Percentiles rank a stretch among this genome's conserved stretches.
These are phyloP conservation scores for Phenoliferia sp. DNA, from an alignment of 1,284 basidiomycete species.

Conservation along the genomic window DNA sequence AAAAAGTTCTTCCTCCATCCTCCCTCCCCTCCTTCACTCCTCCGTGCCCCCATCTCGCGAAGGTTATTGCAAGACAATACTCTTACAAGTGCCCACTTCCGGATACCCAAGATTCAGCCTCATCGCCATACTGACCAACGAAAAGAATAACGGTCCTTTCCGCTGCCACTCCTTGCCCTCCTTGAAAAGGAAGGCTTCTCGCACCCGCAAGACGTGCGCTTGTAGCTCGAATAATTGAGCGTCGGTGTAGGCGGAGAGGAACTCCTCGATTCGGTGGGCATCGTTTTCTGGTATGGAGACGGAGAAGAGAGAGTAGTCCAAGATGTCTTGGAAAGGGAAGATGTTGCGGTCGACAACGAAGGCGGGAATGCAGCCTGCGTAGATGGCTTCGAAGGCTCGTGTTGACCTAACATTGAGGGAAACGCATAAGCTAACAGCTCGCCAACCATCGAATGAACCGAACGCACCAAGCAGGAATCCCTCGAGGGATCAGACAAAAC, in stretches of 20 bases:
- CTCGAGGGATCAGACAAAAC: slow-evolving; percentile 47
- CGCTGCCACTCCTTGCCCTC: slow-evolving; percentile 27
- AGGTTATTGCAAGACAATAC: not conserved
- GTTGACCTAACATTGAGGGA: slow-evolving; percentile 40
- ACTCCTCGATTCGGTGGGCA: slow-evolving; percentile 45
- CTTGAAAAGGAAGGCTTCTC: slow-evolving; percentile 47
- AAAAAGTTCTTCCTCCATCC: not conserved
- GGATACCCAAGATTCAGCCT: slow-evolving; percentile 44
- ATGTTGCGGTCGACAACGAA: slow-evolving; percentile 46
- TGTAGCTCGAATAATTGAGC: slow-evolving; percentile 45
- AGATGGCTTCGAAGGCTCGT: slow-evolving; percentile 47
- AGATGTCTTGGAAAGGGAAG: slow-evolving; percentile 46
- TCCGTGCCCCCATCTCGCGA: not conserved
- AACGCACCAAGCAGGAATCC: slow-evolving; percentile 36
- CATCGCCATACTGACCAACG: slow-evolving; percentile 45
- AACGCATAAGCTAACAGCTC: not conserved
- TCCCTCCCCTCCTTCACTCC: not conserved
- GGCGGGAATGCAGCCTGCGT: slow-evolving; percentile 49
- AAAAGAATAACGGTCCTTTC: slow-evolving; percentile 41
- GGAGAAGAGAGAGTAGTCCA: slow-evolving; percentile 48
- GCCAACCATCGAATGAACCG: not conserved
- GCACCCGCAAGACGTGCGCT: slow-evolving; percentile 44
- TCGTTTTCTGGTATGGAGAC: slow-evolving; percentile 46
- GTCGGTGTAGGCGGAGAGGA: slow-evolving; percentile 43
- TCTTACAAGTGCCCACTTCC: slow-evolving; percentile 9